Base-by-base conservation (phyloP, 2,329 filamentous ascomycete species). In the Curvularia spicifera region DNA sequence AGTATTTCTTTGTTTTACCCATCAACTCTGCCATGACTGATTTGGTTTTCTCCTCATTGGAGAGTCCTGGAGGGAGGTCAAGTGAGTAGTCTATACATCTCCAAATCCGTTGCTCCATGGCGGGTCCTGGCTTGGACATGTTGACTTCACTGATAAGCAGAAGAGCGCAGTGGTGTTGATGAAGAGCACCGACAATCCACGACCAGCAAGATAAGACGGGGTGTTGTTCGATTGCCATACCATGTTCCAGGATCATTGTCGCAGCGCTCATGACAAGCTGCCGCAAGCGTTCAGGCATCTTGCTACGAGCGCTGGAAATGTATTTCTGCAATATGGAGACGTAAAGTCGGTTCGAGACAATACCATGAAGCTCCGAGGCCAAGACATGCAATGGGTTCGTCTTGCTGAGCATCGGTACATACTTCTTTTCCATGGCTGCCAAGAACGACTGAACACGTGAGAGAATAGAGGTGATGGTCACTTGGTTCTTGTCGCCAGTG, bases 11-110 rank as follows among this genome's bases (percentile, higher is more conserved):
- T 31, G 85, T 85, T 64, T 88, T 86, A 37, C 84, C 82, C 64
- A 84, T 79, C 37, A 92, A 80, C 59, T 91, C 88, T 9, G 79
- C 79, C 31, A 92, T 76, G 1, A 93, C 83, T 20, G 81, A 80
- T 29, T 85, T 77, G 10, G 82, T 83, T 71, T 91, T 91, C 43
- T 85, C 79, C 18, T 82, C 79, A 3, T 82, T 81, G 12, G 82
- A 74, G 42, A 85, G 72, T 33, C 80, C 73, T 5, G 80, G 71
- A 31, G 89, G 82, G 28, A 88, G 78, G 50, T 86, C 84, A 71
- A 91, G 93, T 24, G 90, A 86, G 70, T 87, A 92, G 70, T 93
- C 89, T 26, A 91, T 78, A 66, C 87, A 89, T 33, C 80, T 78
- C 89, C 90, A 91, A 57, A 91, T 89, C 8, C 89, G 83, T 24